Evolutionary conservation across 148 eudicot genomes (phyloP).

Genomic region (Amaranthus palmeri): DNA sequence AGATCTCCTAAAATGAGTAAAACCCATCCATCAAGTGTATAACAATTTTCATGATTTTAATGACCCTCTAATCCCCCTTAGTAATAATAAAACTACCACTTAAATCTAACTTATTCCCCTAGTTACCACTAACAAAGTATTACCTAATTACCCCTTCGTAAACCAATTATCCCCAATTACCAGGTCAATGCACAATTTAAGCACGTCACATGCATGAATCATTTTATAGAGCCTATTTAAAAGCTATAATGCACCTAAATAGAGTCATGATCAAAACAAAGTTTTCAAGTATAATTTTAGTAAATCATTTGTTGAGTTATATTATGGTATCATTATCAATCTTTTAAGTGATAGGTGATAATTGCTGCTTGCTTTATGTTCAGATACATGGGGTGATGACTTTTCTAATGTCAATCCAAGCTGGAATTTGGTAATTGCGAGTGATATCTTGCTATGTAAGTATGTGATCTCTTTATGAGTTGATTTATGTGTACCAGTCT

Average conservation of each 20-base stretch:
- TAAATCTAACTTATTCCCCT: no score
- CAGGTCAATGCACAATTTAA: no score
- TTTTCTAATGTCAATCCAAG: slow-evolving; percentile 53
- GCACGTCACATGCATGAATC: not conserved
- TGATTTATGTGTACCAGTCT: not conserved
- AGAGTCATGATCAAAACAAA: not conserved
- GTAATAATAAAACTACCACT: no score
- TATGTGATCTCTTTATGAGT: slow-evolving; percentile 1
- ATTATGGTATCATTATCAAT: not conserved
- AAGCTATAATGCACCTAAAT: not conserved
- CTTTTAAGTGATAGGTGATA: slow-evolving; percentile 4
- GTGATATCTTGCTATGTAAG: slow-evolving; percentile 95
- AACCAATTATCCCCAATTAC: no score
- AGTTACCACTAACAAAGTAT: no score
- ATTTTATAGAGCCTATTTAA: not conserved
- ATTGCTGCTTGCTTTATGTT: slow-evolving; percentile 19
- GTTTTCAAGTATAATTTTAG: not conserved
- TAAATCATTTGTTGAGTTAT: not conserved
- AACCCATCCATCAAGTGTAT: no score
- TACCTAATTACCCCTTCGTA: no score
- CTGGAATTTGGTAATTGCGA: slow-evolving; percentile 90
- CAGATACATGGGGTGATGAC: slow-evolving; percentile 96
- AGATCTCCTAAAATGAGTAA: no score
- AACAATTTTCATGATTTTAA: no score
- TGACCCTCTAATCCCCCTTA: no score